Evolutionary conservation across 768 basidiomycete genomes (phyloP), one percentile per base, ranked within the genome.

Genomic region (Boletus rubescentipes): DNA sequence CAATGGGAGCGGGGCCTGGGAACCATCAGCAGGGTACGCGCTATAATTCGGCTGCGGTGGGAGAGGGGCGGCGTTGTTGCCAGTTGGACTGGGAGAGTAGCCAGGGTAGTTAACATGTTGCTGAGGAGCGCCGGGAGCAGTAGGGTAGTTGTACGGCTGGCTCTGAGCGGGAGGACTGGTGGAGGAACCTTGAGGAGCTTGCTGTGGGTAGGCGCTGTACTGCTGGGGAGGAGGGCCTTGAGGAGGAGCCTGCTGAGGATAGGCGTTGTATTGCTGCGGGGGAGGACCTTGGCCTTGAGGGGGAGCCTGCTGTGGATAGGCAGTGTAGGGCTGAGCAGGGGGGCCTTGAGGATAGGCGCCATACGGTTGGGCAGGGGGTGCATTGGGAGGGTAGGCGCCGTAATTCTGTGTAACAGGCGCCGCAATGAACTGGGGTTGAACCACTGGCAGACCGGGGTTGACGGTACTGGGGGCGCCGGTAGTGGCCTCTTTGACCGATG

Each of bases 401-500:
- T 57, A 51, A 21, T 31, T 41, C 26, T 46, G 58, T 42, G 18
- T 11, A 26, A 12, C 45, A n/a, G 54, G 53, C 20, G 32, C 45
- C 2, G 56, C 34, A 9, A 42, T 20, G 41, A 46, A 49, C 55
- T 41, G 62, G 15, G 61, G 39, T 49, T 54, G 60, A 10, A 18
- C 35, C 44, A 60, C 40, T 15, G 53, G 45, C n/a, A 47, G 29
- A 34, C 16, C 43, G 15, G 35, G 30, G 20, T 41, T 50, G 15
- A 37, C 35, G n/a, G 55, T 16, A 31, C 38, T 34, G 5, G 54
- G 36, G 9, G 26, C 21, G 10, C 34, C 35, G 4, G 16, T n/a
- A 26, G 55, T 23, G 6, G 61, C 66, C 48, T 61, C 66, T 3
- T 49, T 46, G 23, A 68, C 59, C 18, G 66, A 70, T 41, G 49